Percentiles rank a stretch among this genome's conserved stretches.
Evolutionary conservation across 73 alveolate genomes (phyloP).

Genomic region (Symbiodinium pilosum): DNA sequence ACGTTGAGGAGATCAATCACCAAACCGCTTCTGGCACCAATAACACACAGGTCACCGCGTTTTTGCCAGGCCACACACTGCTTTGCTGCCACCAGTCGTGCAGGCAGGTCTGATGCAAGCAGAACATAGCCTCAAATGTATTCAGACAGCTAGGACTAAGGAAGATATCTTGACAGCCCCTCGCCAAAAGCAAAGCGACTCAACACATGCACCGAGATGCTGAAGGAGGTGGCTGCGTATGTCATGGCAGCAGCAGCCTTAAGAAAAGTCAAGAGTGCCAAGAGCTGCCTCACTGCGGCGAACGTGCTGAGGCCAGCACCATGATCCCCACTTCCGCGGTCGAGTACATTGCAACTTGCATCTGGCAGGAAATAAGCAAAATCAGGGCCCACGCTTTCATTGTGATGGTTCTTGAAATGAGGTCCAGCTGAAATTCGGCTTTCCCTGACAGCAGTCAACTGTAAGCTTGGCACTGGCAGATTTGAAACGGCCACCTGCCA

Average conservation of each 20-base stretch:
- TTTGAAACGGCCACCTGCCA: slow-evolving; percentile 36
- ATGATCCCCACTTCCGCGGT: slow-evolving; percentile 31
- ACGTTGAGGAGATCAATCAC: background rate
- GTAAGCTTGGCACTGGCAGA: slow-evolving; percentile 19
- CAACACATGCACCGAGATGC: background rate
- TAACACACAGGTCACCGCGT: background rate
- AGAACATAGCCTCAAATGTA: slow-evolving; percentile 30
- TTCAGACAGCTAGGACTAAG: background rate
- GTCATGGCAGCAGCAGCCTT: slow-evolving; percentile 67
- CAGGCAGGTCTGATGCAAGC: slow-evolving; percentile 56
- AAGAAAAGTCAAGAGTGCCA: background rate
- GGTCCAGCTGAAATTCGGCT: too few species aligned
- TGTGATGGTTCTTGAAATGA: background rate
- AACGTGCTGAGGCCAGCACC: background rate
- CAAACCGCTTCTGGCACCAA: background rate
- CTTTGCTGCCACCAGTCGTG: slow-evolving; percentile 55
- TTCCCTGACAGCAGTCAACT: background rate
- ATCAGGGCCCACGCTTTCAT: background rate
- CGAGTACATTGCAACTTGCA: slow-evolving; percentile 50
- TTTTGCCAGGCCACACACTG: slow-evolving; percentile 31
- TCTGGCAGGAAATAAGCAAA: background rate
- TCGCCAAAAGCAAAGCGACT: background rate
- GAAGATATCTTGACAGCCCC: too few species aligned
- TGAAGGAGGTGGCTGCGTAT: slow-evolving; percentile 47
- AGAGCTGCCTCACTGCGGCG: background rate